Conservation (phyloP, 2,329 filamentous ascomycete genomes). For the Calonectria honghensis region DNA sequence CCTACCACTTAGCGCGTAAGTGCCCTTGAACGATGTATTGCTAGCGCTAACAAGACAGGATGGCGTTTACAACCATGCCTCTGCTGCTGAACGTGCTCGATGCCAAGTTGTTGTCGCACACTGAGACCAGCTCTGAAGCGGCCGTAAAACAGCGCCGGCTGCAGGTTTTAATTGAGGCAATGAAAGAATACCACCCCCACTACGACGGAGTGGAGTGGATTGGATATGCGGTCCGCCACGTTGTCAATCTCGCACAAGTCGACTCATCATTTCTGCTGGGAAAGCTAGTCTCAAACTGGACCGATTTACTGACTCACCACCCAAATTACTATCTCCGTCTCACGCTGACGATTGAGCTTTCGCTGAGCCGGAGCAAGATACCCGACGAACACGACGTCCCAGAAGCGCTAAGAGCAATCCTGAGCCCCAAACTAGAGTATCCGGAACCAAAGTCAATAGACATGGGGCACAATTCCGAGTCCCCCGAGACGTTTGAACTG, state of each 20-base stretch:
- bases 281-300: slow-evolving; percentile 7
- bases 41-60: neutral
- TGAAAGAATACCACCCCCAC: slow-evolving; percentile 23
- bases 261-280: slow-evolving; percentile 7
- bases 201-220: slow-evolving; percentile 16
- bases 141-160: neutral
- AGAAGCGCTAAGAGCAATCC: neutral
- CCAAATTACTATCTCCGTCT: slow-evolving; percentile 18
- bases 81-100: slow-evolving; percentile 7
- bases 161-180: neutral
- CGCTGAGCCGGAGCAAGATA: slow-evolving; percentile 12
- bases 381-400: slow-evolving; percentile 13
- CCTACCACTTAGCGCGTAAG: slow-evolving; percentile 22
- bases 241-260: slow-evolving; percentile 1
- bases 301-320: slow-evolving; percentile 7
- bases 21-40: neutral
- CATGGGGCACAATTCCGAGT: neutral
- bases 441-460: no score
- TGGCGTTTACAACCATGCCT: slow-evolving; percentile 10
- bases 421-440: neutral
- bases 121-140: neutral
- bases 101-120: slow-evolving; percentile 1
- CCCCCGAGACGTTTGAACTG: neutral
- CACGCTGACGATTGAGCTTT: slow-evolving; percentile 14
- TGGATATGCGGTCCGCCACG: neutral